Evolutionary conservation across 345 rosid genomes (phyloP), one percentile per base, ranked within the genome.

Genomic region (Gossypium thurberi): DNA sequence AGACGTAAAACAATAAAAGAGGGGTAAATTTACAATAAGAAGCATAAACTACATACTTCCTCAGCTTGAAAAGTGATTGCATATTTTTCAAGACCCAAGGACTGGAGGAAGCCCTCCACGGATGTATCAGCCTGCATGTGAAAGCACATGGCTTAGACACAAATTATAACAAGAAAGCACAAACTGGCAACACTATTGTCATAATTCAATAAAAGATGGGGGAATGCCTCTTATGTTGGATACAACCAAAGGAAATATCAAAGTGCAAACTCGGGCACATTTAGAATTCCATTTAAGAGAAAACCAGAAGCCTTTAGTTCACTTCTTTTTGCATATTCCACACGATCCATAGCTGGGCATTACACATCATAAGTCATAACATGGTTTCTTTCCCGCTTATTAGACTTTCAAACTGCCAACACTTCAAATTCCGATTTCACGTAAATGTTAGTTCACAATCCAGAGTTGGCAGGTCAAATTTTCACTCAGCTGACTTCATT

Each of bases 51-150:
- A 72, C 84, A 66, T 85, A 95, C 99, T 79, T 95, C 99, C 84
- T 95, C 99, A 57, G 88, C 99, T 80, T 92, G 97, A 80, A 95
- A 95, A 70, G 90, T 86, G 62, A 94, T 92, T 0, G 88, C 82
- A 78, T 95, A 95, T 64, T 92, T 95, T 78, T 92, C 98, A 10
- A 95, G 91, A 76, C 92, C 94, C 85, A 95, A 71, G 7, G 98
- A 95, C 75, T 78, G 90, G 80, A 95, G 82, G 78, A 95, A 95
- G 78, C 84, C 78, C 76, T 92, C 98, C 73, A 95, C 86, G 10
- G 92, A 84, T 26, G 79, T 68, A 74, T 84, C 92, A 65, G 79
- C 89, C 98, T 95, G 94, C 84, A 81, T n/a, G 48, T 78, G 78
- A 78, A 73, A 67, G 12, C 23, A 25, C 17, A 46, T 3, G 1